Conservation (phyloP, 163 green algal species). For the Trebouxia gelatinosa region DNA sequence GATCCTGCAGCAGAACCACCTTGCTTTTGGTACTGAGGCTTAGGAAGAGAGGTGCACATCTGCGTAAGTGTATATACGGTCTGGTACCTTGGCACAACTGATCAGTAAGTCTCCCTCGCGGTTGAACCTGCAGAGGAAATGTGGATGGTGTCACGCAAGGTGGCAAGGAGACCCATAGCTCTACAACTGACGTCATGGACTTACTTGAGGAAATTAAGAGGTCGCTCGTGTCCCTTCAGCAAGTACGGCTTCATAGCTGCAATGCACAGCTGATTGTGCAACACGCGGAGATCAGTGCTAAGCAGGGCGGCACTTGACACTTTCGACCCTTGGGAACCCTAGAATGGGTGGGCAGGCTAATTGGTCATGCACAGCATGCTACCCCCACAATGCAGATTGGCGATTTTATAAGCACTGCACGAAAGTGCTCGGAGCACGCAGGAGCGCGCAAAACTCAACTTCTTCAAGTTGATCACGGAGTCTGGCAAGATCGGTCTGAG, state of each 20-base stretch:
- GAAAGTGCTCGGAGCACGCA: neutral
- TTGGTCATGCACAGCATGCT: too few relatives aligned
- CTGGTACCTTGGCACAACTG: conserved; percentile 85
- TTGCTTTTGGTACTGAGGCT: neutral
- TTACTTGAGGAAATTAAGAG: conserved; percentile 92
- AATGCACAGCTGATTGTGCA: too few relatives aligned
- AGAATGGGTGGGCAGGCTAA: too few relatives aligned
- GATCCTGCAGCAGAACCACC: conserved; percentile 51
- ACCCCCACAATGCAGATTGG: too few relatives aligned
- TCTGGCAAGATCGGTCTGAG: too few relatives aligned
- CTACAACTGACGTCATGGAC: too few relatives aligned
- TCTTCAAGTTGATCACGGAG: too few relatives aligned
- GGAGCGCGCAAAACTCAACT: neutral
- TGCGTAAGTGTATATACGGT: neutral
- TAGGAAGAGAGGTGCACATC: neutral
- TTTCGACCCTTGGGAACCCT: too few relatives aligned
- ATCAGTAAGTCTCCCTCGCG: conserved; percentile 92
- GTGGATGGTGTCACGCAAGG: neutral
- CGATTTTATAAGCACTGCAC: too few relatives aligned
- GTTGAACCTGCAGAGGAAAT: conserved; percentile 78
- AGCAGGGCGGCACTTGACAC: too few relatives aligned
- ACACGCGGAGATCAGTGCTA: too few relatives aligned
- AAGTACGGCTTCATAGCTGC: conserved; percentile 81
- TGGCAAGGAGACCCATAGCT: too few relatives aligned
- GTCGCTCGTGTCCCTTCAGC: conserved; percentile 89